These are phyloP conservation scores for Phytophthora sp. DNA, from an alignment of 352 stramenopile species.

Conservation along the genomic window DNA sequence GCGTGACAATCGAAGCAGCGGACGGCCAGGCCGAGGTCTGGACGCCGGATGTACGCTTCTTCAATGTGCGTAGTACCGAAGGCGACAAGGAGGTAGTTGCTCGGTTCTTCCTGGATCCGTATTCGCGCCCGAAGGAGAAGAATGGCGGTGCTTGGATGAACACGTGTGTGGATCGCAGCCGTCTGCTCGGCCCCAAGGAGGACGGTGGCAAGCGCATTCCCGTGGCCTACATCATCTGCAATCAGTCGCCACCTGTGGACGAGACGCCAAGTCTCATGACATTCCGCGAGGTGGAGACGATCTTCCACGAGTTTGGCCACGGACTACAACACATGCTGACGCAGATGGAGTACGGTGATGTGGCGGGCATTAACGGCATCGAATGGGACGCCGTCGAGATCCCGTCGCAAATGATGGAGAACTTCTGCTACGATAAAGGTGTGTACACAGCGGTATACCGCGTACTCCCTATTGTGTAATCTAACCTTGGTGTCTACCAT, in stretches of 20 bases:
- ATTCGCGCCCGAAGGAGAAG: constrained; percentile 97
- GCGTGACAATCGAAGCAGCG: constrained; percentile 91
- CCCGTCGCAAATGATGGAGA: constrained; percentile 99
- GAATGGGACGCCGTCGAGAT: constrained; percentile 99
- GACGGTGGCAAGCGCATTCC: constrained; percentile 80
- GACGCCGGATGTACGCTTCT: constrained; percentile 97
- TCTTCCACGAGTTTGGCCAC: constrained; percentile 98
- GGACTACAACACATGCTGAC: constrained; percentile 99
- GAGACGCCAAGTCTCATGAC: constrained; percentile 98
- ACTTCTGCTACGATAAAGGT: constrained; percentile 97
- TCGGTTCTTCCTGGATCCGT: constrained; percentile 97
- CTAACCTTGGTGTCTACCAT: constrained; percentile 10
- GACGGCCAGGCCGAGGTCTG: constrained; percentile 83
- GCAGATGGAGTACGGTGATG: constrained; percentile 93
- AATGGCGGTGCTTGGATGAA: constrained; percentile 99
- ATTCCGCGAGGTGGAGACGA: constrained; percentile 96
- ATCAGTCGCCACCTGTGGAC: constrained; percentile 93
- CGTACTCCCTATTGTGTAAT: too few relatives aligned
- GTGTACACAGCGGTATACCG: constrained; percentile 43
- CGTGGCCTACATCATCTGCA: constrained; percentile 98
- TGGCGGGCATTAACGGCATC: constrained; percentile 97
- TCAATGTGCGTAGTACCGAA: constrained; percentile 88
- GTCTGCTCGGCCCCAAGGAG: constrained; percentile 72
- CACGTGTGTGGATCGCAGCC: constrained; percentile 94
- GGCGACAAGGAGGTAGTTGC: constrained; percentile 88